A percentile compares a stretch with the other conserved stretches of the same genome.
Evolutionary conservation across 202 grass and related monocot species (phyloP).

Genomic region (Setaria italica): DNA sequence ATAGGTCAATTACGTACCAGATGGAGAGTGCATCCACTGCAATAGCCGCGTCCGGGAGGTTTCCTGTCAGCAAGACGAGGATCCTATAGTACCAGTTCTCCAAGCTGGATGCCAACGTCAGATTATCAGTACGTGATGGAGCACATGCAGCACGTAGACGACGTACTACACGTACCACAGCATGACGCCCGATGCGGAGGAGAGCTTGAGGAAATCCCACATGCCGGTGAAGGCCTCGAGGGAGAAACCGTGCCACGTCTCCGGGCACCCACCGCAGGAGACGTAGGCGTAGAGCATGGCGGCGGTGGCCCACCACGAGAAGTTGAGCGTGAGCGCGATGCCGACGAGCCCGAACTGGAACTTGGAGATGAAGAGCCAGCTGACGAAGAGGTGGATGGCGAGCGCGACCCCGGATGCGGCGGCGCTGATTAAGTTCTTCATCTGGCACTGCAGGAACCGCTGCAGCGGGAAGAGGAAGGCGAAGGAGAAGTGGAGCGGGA

Average conservation of each 20-base stretch:
- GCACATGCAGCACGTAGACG: too few species aligned
- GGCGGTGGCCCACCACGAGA: constrained; percentile 86
- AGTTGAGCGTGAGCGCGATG: constrained; percentile 83
- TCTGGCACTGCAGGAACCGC: constrained; percentile 94
- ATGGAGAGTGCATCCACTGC: too few species aligned
- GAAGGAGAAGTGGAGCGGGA: constrained; percentile 96
- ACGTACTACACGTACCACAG: constrained; percentile 56
- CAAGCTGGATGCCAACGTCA: too few species aligned
- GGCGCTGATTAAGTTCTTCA: constrained; percentile 81
- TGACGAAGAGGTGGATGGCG: constrained; percentile 65
- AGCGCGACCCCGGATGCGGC: constrained; percentile 59
- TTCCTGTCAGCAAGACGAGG: too few species aligned
- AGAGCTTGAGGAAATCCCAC: constrained; percentile 92
- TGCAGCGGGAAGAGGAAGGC: constrained; percentile 92
- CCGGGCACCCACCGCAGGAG: constrained; percentile 72
- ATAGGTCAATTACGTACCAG: too few species aligned
- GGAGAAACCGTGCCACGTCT: constrained; percentile 91
- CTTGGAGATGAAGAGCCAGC: constrained; percentile 73
- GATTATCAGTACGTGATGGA: too few species aligned
- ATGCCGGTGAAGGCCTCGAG: constrained; percentile 75
- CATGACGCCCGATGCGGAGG: constrained; percentile 84
- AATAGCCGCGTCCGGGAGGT: too few species aligned
- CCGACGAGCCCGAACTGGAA: constrained; percentile 74
- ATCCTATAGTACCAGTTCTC: too few species aligned
- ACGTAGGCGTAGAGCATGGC: constrained; percentile 62